A percentile compares a stretch with the other conserved stretches of the same genome.
These are phyloP conservation scores for Madurella fahalii DNA, from an alignment of 2,329 filamentous ascomycete genomes.

Conservation along the genomic window DNA sequence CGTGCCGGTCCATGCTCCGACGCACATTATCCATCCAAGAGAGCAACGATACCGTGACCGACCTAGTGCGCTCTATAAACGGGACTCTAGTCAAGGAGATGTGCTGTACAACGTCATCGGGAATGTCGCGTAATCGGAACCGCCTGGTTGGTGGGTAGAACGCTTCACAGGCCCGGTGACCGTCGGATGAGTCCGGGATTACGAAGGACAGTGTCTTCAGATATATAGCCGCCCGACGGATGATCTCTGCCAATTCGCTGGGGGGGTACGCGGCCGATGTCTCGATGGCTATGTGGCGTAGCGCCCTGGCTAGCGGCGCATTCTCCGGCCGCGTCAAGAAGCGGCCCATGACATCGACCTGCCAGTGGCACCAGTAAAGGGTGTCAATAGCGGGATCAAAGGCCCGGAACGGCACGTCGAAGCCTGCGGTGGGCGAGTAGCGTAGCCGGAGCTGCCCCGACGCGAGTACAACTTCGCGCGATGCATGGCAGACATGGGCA, in stretches of 20 bases:
- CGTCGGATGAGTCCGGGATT: too few species aligned
- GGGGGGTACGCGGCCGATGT: not conserved
- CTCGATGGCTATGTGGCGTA: not conserved
- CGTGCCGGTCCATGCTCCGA: too few species aligned
- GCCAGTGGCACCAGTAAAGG: not conserved
- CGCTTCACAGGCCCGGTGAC: too few species aligned
- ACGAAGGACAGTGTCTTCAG: not conserved
- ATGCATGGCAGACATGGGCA: not conserved
- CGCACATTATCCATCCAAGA: too few species aligned
- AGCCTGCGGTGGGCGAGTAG: not conserved
- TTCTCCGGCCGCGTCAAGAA: not conserved
- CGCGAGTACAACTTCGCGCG: not conserved
- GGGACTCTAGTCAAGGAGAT: too few species aligned
- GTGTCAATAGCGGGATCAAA: slow-evolving; percentile 3
- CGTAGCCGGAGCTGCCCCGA: not conserved
- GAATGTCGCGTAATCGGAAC: too few species aligned
- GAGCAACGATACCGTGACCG: too few species aligned
- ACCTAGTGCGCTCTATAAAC: too few species aligned
- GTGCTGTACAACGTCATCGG: too few species aligned
- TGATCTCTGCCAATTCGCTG: not conserved
- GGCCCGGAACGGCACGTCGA: not conserved
- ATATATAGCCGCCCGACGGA: not conserved
- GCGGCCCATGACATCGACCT: not conserved
- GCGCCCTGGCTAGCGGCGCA: not conserved
- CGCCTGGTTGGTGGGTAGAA: too few species aligned